These are phyloP conservation scores for Trapa incisa DNA, from an alignment of 345 rosid species.

Conservation along the genomic window DNA sequence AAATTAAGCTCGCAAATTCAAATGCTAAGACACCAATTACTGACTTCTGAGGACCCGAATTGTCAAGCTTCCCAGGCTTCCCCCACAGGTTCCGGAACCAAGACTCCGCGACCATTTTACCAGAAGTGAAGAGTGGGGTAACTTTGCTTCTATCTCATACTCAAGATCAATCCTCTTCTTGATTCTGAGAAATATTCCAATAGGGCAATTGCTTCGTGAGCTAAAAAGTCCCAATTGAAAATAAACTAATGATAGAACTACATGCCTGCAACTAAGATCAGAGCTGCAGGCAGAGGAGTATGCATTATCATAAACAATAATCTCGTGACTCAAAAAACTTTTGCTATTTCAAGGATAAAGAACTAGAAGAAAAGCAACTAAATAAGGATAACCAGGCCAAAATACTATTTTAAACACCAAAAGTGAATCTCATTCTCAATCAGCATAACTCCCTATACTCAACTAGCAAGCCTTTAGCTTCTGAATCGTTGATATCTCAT, in stretches of 20 bases:
- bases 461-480: neutral
- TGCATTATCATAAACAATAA: neutral
- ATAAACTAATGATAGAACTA: neutral
- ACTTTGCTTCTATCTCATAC: constrained; percentile 4
- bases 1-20: constrained; percentile 80
- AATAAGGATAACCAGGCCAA: neutral
- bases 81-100: constrained; percentile 88
- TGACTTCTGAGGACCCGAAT: constrained; percentile 36
- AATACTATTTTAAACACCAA: neutral
- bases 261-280: neutral
- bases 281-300: neutral
- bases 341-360: neutral
- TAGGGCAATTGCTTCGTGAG: neutral
- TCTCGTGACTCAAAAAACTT: neutral
- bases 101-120: constrained; percentile 65
- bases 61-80: constrained; percentile 42
- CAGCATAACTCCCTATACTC: neutral
- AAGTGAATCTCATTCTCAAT: constrained; percentile 1
- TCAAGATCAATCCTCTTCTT: constrained; percentile 3
- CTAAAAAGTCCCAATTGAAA: neutral
- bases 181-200: neutral
- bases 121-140: constrained; percentile 2
- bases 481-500: neutral
- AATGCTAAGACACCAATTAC: constrained; percentile 72
- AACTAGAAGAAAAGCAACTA: neutral